phyloP scores from a whole-genome alignment of 768 basidiomycete genomes.

The Russula earlei region DNA sequence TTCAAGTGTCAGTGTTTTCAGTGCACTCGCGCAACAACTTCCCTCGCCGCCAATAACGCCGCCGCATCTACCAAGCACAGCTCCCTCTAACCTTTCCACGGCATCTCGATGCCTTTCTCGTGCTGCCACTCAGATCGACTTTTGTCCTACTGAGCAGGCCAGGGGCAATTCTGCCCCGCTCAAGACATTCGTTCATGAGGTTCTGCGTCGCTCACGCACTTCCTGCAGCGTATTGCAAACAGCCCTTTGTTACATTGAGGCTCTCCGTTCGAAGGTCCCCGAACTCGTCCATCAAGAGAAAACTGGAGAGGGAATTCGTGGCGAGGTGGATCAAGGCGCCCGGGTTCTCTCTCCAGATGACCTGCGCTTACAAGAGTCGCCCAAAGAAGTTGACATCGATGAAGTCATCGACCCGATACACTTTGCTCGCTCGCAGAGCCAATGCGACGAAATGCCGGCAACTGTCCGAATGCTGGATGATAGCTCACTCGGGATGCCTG shows the following conservation, averaged over 20 bases:
- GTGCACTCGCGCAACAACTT: conserved; percentile 34
- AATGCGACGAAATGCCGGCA: background rate
- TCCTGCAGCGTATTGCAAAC: conserved; percentile 79
- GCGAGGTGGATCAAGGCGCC: conserved; percentile 34
- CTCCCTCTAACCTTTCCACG: conserved; percentile 27
- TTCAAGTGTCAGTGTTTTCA: conserved; percentile 13
- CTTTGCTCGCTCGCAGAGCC: conserved; percentile 3
- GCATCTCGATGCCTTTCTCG: conserved; percentile 19
- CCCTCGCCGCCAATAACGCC: conserved; percentile 47
- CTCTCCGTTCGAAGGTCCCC: conserved; percentile 62
- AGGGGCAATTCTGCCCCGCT: conserved; percentile 44
- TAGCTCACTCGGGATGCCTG: conserved; percentile 1
- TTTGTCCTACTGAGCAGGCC: conserved; percentile 18
- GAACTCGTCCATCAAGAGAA: conserved; percentile 48
- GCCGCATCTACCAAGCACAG: conserved; percentile 29
- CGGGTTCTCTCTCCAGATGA: conserved; percentile 36
- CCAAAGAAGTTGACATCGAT: conserved; percentile 28
- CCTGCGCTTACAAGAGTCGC: conserved; percentile 26
- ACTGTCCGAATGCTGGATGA: conserved; percentile 17
- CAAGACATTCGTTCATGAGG: conserved; percentile 78
- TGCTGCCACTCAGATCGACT: conserved; percentile 23
- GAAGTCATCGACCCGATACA: conserved; percentile 10
- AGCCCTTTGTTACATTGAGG: conserved; percentile 81
- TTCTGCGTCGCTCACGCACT: conserved; percentile 77
- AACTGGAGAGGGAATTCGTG: conserved; percentile 32